Evolutionary conservation across 345 rosid genomes (phyloP).

Genomic region (Lepidium africanum): DNA sequence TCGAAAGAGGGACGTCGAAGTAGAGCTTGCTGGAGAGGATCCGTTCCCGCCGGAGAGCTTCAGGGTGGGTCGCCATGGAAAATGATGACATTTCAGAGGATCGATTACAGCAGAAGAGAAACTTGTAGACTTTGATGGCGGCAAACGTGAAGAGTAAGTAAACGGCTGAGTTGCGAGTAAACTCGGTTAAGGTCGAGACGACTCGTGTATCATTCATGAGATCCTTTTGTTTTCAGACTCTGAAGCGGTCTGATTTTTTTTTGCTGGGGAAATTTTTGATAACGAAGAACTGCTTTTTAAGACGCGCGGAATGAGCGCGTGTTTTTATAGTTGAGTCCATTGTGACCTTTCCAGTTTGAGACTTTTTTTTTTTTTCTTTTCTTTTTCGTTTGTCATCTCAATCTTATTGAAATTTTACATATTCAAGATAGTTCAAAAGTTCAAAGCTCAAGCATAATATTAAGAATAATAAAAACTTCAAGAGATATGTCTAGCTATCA

Average conservation of each 20-base stretch:
- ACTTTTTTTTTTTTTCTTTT: background rate
- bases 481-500: too few relatives aligned
- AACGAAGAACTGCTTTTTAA: background rate
- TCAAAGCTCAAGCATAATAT: too few relatives aligned
- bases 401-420: too few relatives aligned
- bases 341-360: too few relatives aligned
- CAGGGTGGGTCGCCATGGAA: conserved; percentile 27
- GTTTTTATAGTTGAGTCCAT: background rate
- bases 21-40: conserved; percentile 78
- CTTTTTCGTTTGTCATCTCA: background rate
- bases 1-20: conserved; percentile 43
- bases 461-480: too few relatives aligned
- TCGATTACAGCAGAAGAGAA: conserved; percentile 15
- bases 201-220: background rate
- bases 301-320: conserved; percentile 11
- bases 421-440: too few relatives aligned
- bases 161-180: conserved; percentile 31
- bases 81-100: conserved; percentile 29
- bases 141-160: conserved; percentile 26
- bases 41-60: conserved; percentile 46
- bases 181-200: conserved; percentile 25
- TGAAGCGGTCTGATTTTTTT: conserved; percentile 2
- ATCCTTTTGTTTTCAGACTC: background rate
- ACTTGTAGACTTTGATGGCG: conserved; percentile 24
- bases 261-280: background rate